Conservation (phyloP, 2,329 filamentous ascomycete species). For the Boeremia exigua region DNA sequence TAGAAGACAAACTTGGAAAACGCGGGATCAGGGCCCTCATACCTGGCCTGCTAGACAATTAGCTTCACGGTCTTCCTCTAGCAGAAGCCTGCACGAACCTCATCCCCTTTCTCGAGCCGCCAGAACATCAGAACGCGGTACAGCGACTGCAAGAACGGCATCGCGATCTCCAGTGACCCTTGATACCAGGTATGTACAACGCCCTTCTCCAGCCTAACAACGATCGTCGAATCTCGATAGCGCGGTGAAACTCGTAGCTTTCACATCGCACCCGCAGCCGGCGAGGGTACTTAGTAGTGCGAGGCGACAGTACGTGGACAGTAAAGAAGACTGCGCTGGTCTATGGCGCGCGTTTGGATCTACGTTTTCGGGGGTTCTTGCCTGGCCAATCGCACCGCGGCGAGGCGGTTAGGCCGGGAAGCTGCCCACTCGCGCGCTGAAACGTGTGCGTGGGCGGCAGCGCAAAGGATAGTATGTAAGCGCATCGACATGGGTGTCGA, state of each 20-base stretch:
- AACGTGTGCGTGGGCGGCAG: neutral
- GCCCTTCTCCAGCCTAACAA: neutral
- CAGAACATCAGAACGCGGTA: neutral
- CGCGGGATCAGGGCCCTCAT: slow-evolving; percentile 1
- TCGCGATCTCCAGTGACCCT: no score
- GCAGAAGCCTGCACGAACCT: neutral
- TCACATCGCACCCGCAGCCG: no score
- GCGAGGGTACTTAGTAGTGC: no score
- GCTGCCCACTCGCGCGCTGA: neutral
- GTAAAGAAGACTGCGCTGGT: no score
- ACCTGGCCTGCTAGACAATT: neutral
- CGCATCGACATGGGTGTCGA: no score
- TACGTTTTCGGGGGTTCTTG: no score
- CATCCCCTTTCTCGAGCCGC: neutral
- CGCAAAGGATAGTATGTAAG: no score
- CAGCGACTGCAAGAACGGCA: neutral
- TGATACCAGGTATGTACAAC: neutral
- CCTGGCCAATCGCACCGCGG: neutral
- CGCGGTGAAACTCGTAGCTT: no score
- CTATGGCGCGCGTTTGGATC: no score
- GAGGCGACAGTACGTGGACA: no score
- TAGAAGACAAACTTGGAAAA: slow-evolving; percentile 9
- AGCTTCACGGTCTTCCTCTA: neutral
- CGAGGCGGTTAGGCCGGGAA: no score
- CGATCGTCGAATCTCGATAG: no score